These are phyloP conservation scores for Aspergillus floridensis DNA, from an alignment of 2,329 filamentous ascomycete species.

Conservation along the genomic window DNA sequence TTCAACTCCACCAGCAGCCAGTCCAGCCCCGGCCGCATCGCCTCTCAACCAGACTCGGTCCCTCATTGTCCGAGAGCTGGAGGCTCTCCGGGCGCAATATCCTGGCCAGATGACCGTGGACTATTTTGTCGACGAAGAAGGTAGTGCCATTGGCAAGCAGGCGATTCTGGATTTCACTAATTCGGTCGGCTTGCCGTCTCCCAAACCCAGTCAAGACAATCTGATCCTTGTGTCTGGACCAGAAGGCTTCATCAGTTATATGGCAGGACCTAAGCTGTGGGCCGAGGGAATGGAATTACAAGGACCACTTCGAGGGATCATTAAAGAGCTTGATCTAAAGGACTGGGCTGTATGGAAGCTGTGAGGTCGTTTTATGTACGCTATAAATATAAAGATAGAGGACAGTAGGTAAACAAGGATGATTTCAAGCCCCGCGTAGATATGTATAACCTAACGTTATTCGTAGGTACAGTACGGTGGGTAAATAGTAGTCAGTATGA, in stretches of 20 bases:
- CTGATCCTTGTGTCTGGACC: slow-evolving; percentile 86
- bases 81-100: slow-evolving; percentile 58
- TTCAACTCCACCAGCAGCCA: slow-evolving; percentile 20
- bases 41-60: slow-evolving; percentile 5
- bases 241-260: slow-evolving; percentile 79
- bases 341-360: slow-evolving; percentile 61
- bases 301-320: slow-evolving; percentile 68
- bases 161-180: slow-evolving; percentile 45
- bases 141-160: slow-evolving; percentile 59
- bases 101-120: slow-evolving; percentile 61
- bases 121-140: slow-evolving; percentile 81
- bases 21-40: background rate
- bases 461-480: no score
- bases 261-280: slow-evolving; percentile 79
- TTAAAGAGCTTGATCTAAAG: slow-evolving; percentile 58
- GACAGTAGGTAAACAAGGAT: background rate
- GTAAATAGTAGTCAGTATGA: no score
- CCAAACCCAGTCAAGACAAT: slow-evolving; percentile 31
- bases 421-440: no score
- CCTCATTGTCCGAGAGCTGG: slow-evolving; percentile 61
- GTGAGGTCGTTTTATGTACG: slow-evolving; percentile 29
- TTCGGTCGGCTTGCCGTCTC: slow-evolving; percentile 16
- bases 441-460: no score
- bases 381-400: background rate
- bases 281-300: slow-evolving; percentile 69